Evolutionary conservation across 2,329 filamentous ascomycete species (phyloP).

Genomic region (Phaeophleospora eucalypticola): DNA sequence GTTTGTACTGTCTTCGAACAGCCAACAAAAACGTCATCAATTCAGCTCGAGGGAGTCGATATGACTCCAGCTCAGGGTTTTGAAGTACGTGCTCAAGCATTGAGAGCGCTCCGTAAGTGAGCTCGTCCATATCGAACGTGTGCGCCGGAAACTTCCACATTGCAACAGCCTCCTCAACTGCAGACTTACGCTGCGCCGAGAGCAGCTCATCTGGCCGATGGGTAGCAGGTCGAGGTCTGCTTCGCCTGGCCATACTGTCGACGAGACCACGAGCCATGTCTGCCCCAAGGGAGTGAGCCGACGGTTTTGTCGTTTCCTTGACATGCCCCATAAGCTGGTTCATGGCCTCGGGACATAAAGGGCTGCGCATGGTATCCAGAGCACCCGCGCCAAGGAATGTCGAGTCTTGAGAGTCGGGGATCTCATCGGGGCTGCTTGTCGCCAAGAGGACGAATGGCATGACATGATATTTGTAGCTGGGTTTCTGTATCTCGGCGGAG

Average conservation of each 20-base stretch:
- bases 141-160: conserved; percentile 88
- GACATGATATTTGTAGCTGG: conserved; percentile 26
- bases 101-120: conserved; percentile 75
- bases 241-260: conserved; percentile 22
- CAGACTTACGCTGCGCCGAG: conserved; percentile 51
- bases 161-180: conserved; percentile 66
- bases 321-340: conserved; percentile 30
- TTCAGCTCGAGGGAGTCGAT: conserved; percentile 44
- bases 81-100: conserved; percentile 87
- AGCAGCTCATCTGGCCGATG: conserved; percentile 60
- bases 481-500: conserved; percentile 22
- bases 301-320: conserved; percentile 26
- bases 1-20: conserved; percentile 91
- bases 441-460: conserved; percentile 28
- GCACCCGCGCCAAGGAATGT: background rate
- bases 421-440: conserved; percentile 6
- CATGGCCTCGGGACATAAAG: conserved; percentile 60
- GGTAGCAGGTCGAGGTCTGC: conserved; percentile 19
- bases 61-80: conserved; percentile 75
- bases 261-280: conserved; percentile 31
- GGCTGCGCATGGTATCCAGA: conserved; percentile 77
- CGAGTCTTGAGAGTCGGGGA: background rate
- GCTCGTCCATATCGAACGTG: conserved; percentile 82
- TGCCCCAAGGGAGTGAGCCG: conserved; percentile 26
- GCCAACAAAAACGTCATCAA: conserved; percentile 81